A percentile compares a stretch with the other conserved stretches of the same genome.
Evolutionary conservation across 2,329 filamentous ascomycete genomes (phyloP).

Genomic region (Moelleriella libera): DNA sequence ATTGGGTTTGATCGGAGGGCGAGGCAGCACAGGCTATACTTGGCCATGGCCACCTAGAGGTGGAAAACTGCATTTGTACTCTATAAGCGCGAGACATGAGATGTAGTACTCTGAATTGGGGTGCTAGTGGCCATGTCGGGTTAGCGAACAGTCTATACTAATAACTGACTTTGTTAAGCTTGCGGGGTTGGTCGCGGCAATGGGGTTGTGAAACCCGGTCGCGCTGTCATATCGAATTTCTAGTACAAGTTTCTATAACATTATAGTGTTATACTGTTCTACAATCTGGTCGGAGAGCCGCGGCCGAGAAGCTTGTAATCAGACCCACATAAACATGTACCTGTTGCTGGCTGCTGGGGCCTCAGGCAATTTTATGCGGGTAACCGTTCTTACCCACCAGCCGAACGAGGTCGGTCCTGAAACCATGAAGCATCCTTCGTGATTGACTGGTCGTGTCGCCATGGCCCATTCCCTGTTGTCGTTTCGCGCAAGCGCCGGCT

Average conservation of each 20-base stretch:
- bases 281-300: no score
- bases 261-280: no score
- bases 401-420: no score
- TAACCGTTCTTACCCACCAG: no score
- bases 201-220: not conserved
- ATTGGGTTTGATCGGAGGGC: not conserved
- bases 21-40: not conserved
- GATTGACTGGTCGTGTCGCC: conserved; percentile 4
- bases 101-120: conserved; percentile 3
- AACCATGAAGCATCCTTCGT: not conserved
- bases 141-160: conserved; percentile 8
- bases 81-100: conserved; percentile 5
- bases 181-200: not conserved
- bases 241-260: no score
- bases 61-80: conserved; percentile 7
- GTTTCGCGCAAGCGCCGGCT: conserved; percentile 15
- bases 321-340: no score
- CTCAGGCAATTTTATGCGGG: no score
- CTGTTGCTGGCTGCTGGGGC: no score
- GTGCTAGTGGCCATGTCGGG: conserved; percentile 6
- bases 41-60: conserved; percentile 7
- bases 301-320: no score
- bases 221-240: no score
- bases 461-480: conserved; percentile 20
- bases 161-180: conserved; percentile 1